Conservation (phyloP, 1,139 yeast species). For the Yamadazyma dushanensis region DNA sequence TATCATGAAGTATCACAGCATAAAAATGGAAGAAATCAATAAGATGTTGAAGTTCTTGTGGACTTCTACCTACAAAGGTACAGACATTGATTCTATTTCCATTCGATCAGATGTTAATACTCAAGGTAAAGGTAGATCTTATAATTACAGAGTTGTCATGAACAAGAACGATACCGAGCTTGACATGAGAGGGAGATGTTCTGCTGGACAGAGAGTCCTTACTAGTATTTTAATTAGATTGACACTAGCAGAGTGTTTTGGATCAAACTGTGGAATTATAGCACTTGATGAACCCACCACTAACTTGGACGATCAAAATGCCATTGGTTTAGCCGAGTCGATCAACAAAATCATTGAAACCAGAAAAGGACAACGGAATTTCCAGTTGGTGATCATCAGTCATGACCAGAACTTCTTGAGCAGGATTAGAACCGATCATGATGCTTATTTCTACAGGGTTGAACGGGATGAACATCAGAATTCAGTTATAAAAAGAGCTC, state of each 20-base stretch:
- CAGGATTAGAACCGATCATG: constrained; percentile 83
- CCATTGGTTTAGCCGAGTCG: constrained; percentile 83
- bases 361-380: constrained; percentile 78
- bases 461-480: constrained; percentile 78
- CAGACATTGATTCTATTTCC: constrained; percentile 90
- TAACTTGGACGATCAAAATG: constrained; percentile 85
- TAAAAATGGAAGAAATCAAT: constrained; percentile 93
- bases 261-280: constrained; percentile 90
- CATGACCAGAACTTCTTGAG: constrained; percentile 91
- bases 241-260: constrained; percentile 95
- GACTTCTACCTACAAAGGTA: constrained; percentile 92
- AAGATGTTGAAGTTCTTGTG: constrained; percentile 85
- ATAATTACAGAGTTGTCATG: constrained; percentile 95
- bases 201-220: constrained; percentile 96
- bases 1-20: constrained; percentile 87
- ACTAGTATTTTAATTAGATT: constrained; percentile 90
- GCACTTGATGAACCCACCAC: constrained; percentile 99
- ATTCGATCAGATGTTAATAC: constrained; percentile 77
- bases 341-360: constrained; percentile 72
- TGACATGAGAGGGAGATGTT: constrained; percentile 97
- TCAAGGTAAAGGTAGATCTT: constrained; percentile 64
- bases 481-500: constrained; percentile 61
- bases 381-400: constrained; percentile 91
- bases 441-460: constrained; percentile 87
- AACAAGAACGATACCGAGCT: constrained; percentile 86